These are phyloP conservation scores for Aureobasidium sp. DNA, from an alignment of 2,329 filamentous ascomycete genomes.

Conservation along the genomic window DNA sequence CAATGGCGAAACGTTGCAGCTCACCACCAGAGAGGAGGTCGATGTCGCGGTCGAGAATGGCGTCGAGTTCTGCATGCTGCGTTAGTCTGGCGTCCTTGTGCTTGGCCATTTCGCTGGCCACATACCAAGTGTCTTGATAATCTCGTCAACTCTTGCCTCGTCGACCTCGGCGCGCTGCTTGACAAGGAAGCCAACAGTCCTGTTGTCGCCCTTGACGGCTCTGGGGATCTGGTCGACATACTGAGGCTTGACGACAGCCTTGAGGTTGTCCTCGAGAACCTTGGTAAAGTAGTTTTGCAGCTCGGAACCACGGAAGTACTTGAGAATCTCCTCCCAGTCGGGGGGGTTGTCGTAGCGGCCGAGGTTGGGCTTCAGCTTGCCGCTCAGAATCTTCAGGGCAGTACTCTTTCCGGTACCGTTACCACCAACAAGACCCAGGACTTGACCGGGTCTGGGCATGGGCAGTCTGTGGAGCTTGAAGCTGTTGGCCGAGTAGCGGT, in stretches of 20 bases:
- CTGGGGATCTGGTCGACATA: slow-evolving; percentile 98
- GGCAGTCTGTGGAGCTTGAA: slow-evolving; percentile 98
- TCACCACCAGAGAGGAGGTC: slow-evolving; percentile 90
- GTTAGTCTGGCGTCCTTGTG: slow-evolving; percentile 2
- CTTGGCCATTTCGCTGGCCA: neutral
- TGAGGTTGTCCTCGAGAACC: slow-evolving; percentile 90
- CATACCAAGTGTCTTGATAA: slow-evolving; percentile 67
- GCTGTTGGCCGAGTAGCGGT: slow-evolving; percentile 98
- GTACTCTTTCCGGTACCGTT: slow-evolving; percentile 99
- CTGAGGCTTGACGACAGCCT: slow-evolving; percentile 97
- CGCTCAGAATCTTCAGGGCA: slow-evolving; percentile 96
- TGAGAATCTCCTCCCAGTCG: slow-evolving; percentile 98
- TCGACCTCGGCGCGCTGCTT: slow-evolving; percentile 67
- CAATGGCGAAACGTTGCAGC: slow-evolving; percentile 95
- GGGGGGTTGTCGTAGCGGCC: slow-evolving; percentile 93
- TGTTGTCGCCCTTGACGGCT: slow-evolving; percentile 70
- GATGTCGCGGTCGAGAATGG: slow-evolving; percentile 89
- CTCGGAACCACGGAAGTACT: slow-evolving; percentile 96
- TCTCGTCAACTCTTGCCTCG: slow-evolving; percentile 63
- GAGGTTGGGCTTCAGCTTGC: slow-evolving; percentile 97
- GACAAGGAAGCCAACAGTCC: slow-evolving; percentile 72
- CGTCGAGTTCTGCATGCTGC: slow-evolving; percentile 59
- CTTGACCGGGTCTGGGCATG: slow-evolving; percentile 90
- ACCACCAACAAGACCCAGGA: slow-evolving; percentile 91
- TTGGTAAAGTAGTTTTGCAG: slow-evolving; percentile 99